These are phyloP conservation scores for Symmetrospora coprosmae DNA, from an alignment of 768 basidiomycete species.

Conservation along the genomic window DNA sequence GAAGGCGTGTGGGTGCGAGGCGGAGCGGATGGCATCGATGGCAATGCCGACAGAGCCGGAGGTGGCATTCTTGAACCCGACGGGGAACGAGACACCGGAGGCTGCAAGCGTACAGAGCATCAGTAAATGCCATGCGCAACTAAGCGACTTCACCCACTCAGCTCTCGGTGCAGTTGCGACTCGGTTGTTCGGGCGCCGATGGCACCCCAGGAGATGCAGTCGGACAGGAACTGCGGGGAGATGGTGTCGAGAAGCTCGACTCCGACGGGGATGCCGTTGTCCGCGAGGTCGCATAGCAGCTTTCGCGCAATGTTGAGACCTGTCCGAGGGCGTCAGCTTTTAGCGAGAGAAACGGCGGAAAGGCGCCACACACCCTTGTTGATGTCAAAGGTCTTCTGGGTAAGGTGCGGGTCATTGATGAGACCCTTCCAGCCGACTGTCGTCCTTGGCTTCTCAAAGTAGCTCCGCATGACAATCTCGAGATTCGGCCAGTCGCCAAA, in stretches of 20 bases:
- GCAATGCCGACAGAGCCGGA: conserved; percentile 79
- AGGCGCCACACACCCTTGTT: conserved; percentile 56
- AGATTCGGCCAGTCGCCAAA: conserved; percentile 51
- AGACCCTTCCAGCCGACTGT: conserved; percentile 91
- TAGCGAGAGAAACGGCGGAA: neutral
- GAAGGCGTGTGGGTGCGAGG: conserved; percentile 85
- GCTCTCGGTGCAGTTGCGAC: conserved; percentile 89
- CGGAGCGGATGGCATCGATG: conserved; percentile 88
- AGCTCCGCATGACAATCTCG: conserved; percentile 86
- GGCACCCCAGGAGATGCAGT: conserved; percentile 75
- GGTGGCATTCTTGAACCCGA: conserved; percentile 97
- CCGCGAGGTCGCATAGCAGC: conserved; percentile 78
- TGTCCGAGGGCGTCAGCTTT: neutral
- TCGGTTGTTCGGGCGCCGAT: conserved; percentile 97
- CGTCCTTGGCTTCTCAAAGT: conserved; percentile 55
- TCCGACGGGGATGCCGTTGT: conserved; percentile 79
- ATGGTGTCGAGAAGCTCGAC: conserved; percentile 73
- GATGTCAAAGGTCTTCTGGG: conserved; percentile 52
- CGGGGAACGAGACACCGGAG: conserved; percentile 90
- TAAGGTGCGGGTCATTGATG: conserved; percentile 56
- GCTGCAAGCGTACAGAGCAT: conserved; percentile 39
- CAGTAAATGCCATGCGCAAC: neutral
- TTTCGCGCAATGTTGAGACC: conserved; percentile 64
- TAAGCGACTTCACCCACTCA: conserved; percentile 34
- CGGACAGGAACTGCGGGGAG: conserved; percentile 34